Evolutionary conservation across 768 basidiomycete genomes (phyloP), one percentile per base, ranked within the genome.

Genomic region (Suillus americanus): DNA sequence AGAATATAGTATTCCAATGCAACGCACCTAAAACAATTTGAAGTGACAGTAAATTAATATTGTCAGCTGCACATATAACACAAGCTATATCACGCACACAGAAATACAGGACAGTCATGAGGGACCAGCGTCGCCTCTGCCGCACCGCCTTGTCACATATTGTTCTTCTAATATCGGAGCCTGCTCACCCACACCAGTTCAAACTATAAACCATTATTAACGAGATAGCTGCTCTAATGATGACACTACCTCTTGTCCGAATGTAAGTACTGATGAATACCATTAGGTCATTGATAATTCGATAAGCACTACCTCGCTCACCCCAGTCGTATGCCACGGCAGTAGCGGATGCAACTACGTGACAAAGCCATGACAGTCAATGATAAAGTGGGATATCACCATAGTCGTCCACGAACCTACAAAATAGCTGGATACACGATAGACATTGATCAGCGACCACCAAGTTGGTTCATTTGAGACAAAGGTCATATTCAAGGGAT

Each of bases 161-260:
- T 14, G 6, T 35, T 23, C 35, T 37, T 37, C n/a, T 23, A 5
- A 4, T 23, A 56, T 23, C 7, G 54, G n/a, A 14, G 12, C 16
- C 23, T 38, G 37, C 55, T 57, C 23, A 57, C 55, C 55, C 55
- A 57, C 23, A 57, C 23, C 23, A 57, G 23, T 14, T 38, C 55
- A 25, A 57, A 18, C 55, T 57, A 57, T 57, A 18, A n/a, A 57
- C 6, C 23, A 57, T 57, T 57, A 23, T 57, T 10, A 18, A 23
- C 25, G 33, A 57, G 55, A 57, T 10, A 8, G 23, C 23, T 38
- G 23, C 23, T 25, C 35, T 12, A 9, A 14, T 57, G 9, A 57
- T 38, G 55, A 23, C 16, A 38, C 55, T 57, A 57, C 55, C 55
- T 57, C 55, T 57, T 57, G 23, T 14, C 35, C 55, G 37, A 38